A percentile compares a stretch with the other conserved stretches of the same genome.
phyloP scores from a whole-genome alignment of 768 basidiomycete species.

The Russula dissimulans region DNA sequence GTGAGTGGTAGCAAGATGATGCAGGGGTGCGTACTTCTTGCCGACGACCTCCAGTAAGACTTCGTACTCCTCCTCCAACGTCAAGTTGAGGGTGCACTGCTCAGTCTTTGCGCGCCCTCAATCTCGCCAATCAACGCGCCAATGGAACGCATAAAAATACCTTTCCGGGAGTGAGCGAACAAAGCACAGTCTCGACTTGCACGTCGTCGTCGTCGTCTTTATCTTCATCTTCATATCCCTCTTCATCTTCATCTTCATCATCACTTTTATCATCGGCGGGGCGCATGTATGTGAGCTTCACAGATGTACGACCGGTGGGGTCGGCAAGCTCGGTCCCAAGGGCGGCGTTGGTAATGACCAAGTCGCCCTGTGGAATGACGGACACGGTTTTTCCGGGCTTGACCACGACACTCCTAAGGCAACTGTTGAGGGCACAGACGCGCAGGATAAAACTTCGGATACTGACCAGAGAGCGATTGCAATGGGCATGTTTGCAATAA shows the following conservation, averaged over 20 bases:
- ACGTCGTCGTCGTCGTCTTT: conserved; percentile 31
- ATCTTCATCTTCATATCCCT: conserved; percentile 25
- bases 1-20: not conserved
- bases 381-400: conserved; percentile 48
- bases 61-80: conserved; percentile 55
- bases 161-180: conserved; percentile 75
- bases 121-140: not conserved
- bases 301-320: conserved; percentile 46
- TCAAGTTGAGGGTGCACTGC: conserved; percentile 60
- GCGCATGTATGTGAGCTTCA: conserved; percentile 53
- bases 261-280: conserved; percentile 40
- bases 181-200: conserved; percentile 49
- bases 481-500: conserved; percentile 38
- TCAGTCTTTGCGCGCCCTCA: conserved; percentile 47
- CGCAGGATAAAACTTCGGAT: not conserved
- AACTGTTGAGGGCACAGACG: conserved; percentile 8
- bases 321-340: conserved; percentile 68
- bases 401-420: conserved; percentile 50
- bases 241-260: conserved; percentile 26
- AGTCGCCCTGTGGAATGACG: conserved; percentile 53
- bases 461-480: conserved; percentile 59
- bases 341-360: conserved; percentile 76
- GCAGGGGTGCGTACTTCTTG: conserved; percentile 55
- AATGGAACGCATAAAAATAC: conserved; percentile 32
- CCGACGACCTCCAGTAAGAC: conserved; percentile 66